A percentile compares a stretch with the other conserved stretches of the same genome.
Conservation (phyloP, 306 rosid genomes). For the Cajanus cajan region DNA sequence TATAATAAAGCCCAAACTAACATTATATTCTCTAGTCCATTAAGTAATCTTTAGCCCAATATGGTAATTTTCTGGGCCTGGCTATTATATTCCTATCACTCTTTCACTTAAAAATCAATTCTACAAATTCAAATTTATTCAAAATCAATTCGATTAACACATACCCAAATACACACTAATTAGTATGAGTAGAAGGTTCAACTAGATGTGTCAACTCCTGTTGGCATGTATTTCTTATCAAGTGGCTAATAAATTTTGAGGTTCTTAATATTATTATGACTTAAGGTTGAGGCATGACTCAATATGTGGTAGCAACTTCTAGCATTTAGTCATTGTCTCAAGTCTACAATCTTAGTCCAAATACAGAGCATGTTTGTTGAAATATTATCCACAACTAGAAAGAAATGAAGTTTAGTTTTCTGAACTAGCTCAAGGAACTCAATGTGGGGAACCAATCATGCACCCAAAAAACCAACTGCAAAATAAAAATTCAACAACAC, state of each 20-base stretch:
- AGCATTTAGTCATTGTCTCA: not conserved
- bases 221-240: not conserved
- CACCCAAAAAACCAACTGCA: not conserved
- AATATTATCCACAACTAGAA: not conserved
- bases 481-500: not conserved
- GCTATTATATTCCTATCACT: no score
- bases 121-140: no score
- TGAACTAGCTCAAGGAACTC: not conserved
- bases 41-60: no score
- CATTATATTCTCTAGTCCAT: no score
- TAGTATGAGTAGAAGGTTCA: no score
- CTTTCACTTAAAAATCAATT: no score
- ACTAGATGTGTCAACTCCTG: no score
- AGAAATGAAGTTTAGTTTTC: slow-evolving; percentile 1
- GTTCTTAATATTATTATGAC: not conserved
- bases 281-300: not conserved
- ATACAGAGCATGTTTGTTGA: not conserved
- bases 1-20: no score
- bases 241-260: not conserved
- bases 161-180: no score
- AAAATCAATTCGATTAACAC: no score
- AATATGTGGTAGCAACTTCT: not conserved
- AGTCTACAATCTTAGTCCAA: not conserved
- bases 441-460: slow-evolving; percentile 9
- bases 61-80: no score